Evolutionary conservation across 345 rosid species (phyloP).

Genomic region (Fremontodendron californicum): DNA sequence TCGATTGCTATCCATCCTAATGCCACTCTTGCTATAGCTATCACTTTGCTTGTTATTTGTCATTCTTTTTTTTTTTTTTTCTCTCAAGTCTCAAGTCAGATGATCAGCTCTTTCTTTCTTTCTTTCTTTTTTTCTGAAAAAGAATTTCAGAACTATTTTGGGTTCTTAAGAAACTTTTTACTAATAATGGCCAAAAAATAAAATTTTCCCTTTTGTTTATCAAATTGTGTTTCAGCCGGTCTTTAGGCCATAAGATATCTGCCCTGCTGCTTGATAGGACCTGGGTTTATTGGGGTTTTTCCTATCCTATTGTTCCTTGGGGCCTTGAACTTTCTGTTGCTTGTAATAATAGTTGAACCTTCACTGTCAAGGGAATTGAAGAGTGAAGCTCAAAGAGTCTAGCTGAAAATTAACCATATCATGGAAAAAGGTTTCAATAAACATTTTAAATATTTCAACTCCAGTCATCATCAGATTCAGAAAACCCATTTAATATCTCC

Average conservation of each 20-base stretch:
- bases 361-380: neutral
- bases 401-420: neutral
- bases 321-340: too few relatives aligned
- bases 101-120: too few relatives aligned
- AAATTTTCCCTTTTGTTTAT: too few relatives aligned
- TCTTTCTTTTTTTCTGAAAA: neutral
- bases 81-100: too few relatives aligned
- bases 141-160: neutral
- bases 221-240: too few relatives aligned
- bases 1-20: slow-evolving; percentile 55
- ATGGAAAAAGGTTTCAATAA: neutral
- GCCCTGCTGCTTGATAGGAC: too few relatives aligned
- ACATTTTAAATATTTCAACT: neutral
- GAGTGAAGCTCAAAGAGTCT: neutral
- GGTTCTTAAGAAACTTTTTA: too few relatives aligned
- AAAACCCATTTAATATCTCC: neutral
- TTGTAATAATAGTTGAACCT: neutral
- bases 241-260: too few relatives aligned
- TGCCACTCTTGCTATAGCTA: slow-evolving; percentile 48
- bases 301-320: too few relatives aligned
- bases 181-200: too few relatives aligned
- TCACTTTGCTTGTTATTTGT: slow-evolving; percentile 43
- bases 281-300: too few relatives aligned
- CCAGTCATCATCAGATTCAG: neutral
- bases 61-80: too few relatives aligned